These are phyloP conservation scores for Tolypocladium paradoxum DNA, from an alignment of 2,329 filamentous ascomycete species.

Conservation along the genomic window DNA sequence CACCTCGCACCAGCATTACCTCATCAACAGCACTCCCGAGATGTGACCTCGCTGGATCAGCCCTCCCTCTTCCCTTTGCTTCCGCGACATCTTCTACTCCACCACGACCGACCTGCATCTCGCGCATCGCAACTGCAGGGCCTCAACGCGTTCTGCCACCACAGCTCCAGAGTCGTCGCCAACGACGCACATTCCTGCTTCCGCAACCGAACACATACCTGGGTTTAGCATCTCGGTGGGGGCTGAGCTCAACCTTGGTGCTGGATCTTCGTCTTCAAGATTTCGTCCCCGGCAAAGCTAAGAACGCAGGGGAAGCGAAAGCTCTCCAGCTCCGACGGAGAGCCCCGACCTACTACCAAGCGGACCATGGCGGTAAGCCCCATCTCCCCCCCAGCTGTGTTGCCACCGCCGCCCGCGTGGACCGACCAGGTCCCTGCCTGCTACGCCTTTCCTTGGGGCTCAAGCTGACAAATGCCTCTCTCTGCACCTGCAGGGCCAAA, in stretches of 20 bases:
- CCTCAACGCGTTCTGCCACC: not conserved
- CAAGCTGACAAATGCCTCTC: constrained; percentile 6
- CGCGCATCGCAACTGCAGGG: not conserved
- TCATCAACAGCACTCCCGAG: not conserved
- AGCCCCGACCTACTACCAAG: constrained; percentile 45
- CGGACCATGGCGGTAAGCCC: constrained; percentile 50
- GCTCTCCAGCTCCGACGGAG: constrained; percentile 51
- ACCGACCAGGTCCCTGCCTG: not conserved
- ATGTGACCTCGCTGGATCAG: not conserved
- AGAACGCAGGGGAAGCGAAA: constrained; percentile 59
- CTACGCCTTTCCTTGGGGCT: not conserved
- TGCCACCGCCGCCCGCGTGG: not conserved
- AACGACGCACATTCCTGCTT: not conserved
- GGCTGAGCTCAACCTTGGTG: constrained; percentile 20
- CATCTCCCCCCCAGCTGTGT: not conserved
- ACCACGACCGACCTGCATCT: not conserved
- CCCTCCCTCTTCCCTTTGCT: not conserved
- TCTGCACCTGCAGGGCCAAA: constrained; percentile 29
- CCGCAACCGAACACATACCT: not conserved
- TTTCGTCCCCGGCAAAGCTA: constrained; percentile 19
- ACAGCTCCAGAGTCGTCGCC: not conserved
- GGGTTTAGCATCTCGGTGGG: not conserved
- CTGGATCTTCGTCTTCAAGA: constrained; percentile 23
- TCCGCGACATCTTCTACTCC: not conserved
- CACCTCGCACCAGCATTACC: not conserved